Conservation (phyloP, 73 alveolate species). For the Stentor coeruleus region DNA sequence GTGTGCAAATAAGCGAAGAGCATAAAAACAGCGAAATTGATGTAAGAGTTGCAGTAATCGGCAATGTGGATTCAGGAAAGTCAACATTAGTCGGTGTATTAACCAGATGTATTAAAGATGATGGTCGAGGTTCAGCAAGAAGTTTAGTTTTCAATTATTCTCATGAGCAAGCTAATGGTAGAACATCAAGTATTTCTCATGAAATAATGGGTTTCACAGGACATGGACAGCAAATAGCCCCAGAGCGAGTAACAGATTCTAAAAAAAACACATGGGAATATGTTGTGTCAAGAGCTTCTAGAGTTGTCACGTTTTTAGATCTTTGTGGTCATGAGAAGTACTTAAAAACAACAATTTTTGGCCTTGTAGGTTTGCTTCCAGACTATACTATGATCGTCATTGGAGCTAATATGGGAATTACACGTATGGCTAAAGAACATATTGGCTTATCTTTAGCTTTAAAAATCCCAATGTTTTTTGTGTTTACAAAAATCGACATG, state of each 20-base stretch:
- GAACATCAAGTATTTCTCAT: conserved; percentile 93
- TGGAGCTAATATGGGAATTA: conserved; percentile 96
- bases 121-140: conserved; percentile 97
- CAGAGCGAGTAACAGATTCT: conserved; percentile 59
- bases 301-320: conserved; percentile 83
- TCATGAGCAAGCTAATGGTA: conserved; percentile 95
- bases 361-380: conserved; percentile 90
- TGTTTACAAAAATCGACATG: conserved; percentile 94
- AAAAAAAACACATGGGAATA: conserved; percentile 84
- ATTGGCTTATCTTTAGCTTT: conserved; percentile 90
- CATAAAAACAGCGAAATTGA: background rate
- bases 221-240: conserved; percentile 58
- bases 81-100: conserved; percentile 92
- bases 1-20: too few relatives aligned
- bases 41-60: conserved; percentile 23
- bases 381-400: conserved; percentile 95
- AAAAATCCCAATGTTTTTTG: conserved; percentile 92
- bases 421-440: conserved; percentile 97
- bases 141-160: conserved; percentile 86
- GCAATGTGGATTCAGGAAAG: conserved; percentile 93
- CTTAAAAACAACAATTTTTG: conserved; percentile 98
- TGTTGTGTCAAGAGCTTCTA: conserved; percentile 67
- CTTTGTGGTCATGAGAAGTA: conserved; percentile 99
- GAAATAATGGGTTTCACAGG: conserved; percentile 89
- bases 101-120: conserved; percentile 90